phyloP scores from a whole-genome alignment of 768 basidiomycete species.

The Kwoniella dejecticola region DNA sequence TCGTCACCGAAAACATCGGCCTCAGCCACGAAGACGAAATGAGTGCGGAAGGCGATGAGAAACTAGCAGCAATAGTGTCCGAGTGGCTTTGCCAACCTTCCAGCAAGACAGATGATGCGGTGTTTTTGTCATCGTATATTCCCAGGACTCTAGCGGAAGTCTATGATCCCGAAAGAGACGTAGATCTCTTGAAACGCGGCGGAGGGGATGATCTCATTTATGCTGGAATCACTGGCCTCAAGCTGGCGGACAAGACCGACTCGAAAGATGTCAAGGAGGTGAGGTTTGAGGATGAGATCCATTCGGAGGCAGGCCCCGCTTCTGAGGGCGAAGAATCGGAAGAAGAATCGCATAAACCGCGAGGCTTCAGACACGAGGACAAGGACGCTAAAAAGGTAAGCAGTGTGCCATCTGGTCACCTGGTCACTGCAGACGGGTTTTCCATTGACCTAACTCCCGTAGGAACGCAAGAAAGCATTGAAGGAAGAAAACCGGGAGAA shows the following conservation, averaged over 20 bases:
- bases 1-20: constrained; percentile 63
- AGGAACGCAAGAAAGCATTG: constrained; percentile 89
- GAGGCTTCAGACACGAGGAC: constrained; percentile 92
- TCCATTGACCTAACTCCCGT: too few species aligned
- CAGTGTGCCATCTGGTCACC: not conserved
- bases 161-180: constrained; percentile 91
- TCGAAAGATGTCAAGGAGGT: constrained; percentile 51
- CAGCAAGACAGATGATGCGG: constrained; percentile 66
- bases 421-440: too few species aligned
- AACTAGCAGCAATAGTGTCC: constrained; percentile 49
- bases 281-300: constrained; percentile 16
- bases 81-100: constrained; percentile 47
- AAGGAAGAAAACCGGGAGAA: constrained; percentile 86
- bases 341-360: constrained; percentile 59
- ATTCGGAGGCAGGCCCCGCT: not conserved
- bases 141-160: constrained; percentile 90
- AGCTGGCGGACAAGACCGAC: constrained; percentile 47
- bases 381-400: constrained; percentile 83
- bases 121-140: constrained; percentile 89
- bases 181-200: constrained; percentile 71
- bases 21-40: constrained; percentile 33
- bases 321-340: not conserved
- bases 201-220: constrained; percentile 79
- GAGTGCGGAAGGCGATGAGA: constrained; percentile 33
- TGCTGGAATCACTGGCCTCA: constrained; percentile 77